phyloP scores from a whole-genome alignment of 2,329 filamentous ascomycete genomes.

The Ophiostoma sp. region DNA sequence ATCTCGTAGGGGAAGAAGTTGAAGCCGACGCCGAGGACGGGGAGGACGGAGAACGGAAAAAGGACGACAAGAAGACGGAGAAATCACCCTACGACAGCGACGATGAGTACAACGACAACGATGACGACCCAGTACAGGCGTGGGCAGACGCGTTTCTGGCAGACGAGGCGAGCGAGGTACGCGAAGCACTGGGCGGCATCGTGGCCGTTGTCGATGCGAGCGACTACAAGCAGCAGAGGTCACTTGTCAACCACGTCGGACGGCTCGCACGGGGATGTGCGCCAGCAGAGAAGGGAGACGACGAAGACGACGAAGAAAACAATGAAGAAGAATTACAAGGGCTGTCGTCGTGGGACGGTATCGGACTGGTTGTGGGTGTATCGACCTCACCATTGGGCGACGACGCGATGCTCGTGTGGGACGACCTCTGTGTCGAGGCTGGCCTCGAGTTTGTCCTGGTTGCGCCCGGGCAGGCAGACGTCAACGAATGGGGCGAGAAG shows the following conservation, averaged over 20 bases:
- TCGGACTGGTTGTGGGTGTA: constrained; percentile 54
- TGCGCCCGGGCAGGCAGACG: constrained; percentile 35
- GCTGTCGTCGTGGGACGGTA: constrained; percentile 57
- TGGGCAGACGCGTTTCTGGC: constrained; percentile 57
- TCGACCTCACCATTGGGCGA: constrained; percentile 33
- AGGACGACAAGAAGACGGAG: not conserved
- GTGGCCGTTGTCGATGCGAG: constrained; percentile 44
- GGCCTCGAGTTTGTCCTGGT: constrained; percentile 60
- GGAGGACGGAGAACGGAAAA: not conserved
- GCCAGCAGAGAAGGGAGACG: constrained; percentile 51
- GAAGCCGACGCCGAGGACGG: not conserved
- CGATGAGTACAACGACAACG: constrained; percentile 1
- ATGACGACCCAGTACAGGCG: constrained; percentile 32
- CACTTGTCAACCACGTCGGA: constrained; percentile 48
- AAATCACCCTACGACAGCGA: not conserved
- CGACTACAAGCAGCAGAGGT: not conserved
- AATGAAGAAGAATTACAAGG: not conserved
- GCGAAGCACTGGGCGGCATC: constrained; percentile 56
- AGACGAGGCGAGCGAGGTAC: constrained; percentile 57
- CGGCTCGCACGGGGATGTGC: constrained; percentile 46
- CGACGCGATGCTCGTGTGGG: constrained; percentile 52
- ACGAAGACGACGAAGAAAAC: constrained; percentile 13
- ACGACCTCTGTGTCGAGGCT: constrained; percentile 51
- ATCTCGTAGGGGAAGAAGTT: constrained; percentile 35
- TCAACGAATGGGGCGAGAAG: constrained; percentile 50